Conservation (phyloP, 257 asterid genomes). For the Fraxinus anomala region DNA sequence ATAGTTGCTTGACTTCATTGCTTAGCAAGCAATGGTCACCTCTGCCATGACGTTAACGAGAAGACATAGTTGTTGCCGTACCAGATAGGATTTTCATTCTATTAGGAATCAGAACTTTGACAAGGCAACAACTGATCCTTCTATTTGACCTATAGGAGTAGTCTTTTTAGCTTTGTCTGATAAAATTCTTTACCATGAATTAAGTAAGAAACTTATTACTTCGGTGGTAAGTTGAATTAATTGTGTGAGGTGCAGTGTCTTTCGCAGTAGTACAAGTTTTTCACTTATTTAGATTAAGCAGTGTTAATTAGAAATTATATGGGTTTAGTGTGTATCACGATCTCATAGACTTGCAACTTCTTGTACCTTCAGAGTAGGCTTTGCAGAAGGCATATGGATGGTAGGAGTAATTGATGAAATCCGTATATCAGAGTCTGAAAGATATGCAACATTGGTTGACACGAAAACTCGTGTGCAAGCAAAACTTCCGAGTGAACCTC, state of each 20-base stretch:
- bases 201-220: neutral
- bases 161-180: neutral
- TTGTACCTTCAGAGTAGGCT: conserved; percentile 65
- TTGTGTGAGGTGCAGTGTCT: neutral
- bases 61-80: neutral
- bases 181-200: neutral
- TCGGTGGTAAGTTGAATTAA: too few species aligned
- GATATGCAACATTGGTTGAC: conserved; percentile 66
- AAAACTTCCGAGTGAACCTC: conserved; percentile 76
- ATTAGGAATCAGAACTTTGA: neutral
- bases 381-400: conserved; percentile 85
- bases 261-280: neutral
- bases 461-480: conserved; percentile 80
- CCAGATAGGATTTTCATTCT: neutral
- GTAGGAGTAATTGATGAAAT: conserved; percentile 89
- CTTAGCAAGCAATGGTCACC: neutral
- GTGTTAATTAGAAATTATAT: conserved; percentile 3
- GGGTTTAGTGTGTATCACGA: conserved; percentile 2
- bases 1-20: neutral
- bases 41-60: neutral
- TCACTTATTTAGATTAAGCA: neutral
- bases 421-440: conserved; percentile 60
- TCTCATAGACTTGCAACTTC: conserved; percentile 29
- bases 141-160: neutral
- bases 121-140: neutral